Percentiles rank a stretch among this genome's conserved stretches.
Evolutionary conservation across 2,329 filamentous ascomycete species (phyloP).

Genomic region (Microascus cirrosus): DNA sequence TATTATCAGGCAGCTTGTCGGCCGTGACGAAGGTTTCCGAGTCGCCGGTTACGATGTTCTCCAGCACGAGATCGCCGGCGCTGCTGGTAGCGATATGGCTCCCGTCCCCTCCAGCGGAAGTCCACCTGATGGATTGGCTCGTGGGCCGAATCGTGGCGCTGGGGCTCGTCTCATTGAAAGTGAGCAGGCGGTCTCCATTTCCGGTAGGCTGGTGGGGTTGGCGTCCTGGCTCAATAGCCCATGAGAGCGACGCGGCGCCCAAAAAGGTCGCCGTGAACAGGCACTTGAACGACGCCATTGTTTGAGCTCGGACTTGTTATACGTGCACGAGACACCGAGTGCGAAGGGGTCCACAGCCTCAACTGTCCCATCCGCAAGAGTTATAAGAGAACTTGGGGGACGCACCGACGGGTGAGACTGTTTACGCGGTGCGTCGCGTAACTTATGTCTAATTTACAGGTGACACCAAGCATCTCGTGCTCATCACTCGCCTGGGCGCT

Average conservation of each 20-base stretch:
- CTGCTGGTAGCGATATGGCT: constrained; percentile 43
- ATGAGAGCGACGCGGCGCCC: background rate
- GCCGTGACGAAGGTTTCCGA: constrained; percentile 43
- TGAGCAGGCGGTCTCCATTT: constrained; percentile 43
- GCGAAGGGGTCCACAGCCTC: background rate
- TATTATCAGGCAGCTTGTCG: constrained; percentile 42
- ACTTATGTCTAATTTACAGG: background rate
- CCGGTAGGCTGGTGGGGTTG: constrained; percentile 43
- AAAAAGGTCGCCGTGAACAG: background rate
- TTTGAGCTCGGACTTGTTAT: background rate
- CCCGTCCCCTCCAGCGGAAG: constrained; percentile 46
- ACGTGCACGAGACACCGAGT: background rate
- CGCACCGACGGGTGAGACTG: too few species aligned
- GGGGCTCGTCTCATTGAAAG: constrained; percentile 48
- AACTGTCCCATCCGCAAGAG: background rate
- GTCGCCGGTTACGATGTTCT: constrained; percentile 48
- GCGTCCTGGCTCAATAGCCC: constrained; percentile 20
- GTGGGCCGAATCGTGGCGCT: constrained; percentile 30
- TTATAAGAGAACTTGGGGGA: too few species aligned
- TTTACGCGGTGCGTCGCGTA: too few species aligned
- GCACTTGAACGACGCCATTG: background rate
- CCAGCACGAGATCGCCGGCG: constrained; percentile 44
- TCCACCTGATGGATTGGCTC: constrained; percentile 42
- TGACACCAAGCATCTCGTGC: background rate
- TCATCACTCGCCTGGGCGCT: background rate